These are phyloP conservation scores for Radiomyces spectabilis DNA, from an alignment of 192 early-diverging fungal species.

Conservation along the genomic window DNA sequence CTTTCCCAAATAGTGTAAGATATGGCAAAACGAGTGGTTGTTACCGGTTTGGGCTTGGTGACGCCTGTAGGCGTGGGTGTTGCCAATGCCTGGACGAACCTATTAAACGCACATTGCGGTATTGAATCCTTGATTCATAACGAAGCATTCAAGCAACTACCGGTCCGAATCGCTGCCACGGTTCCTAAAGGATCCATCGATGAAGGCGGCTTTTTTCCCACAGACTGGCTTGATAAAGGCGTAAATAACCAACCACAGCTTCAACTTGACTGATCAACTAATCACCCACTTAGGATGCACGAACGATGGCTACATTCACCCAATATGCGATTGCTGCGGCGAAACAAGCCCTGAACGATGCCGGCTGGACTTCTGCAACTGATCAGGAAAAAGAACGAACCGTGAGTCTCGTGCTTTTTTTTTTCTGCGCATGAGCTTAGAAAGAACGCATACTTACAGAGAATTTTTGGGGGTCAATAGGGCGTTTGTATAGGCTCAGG, in stretches of 20 bases:
- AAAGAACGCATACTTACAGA: no score
- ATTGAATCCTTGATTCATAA: slow-evolving; percentile 57
- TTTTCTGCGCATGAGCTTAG: neutral
- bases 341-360: slow-evolving; percentile 77
- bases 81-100: slow-evolving; percentile 56
- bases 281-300: slow-evolving; percentile 49
- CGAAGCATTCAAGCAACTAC: slow-evolving; percentile 51
- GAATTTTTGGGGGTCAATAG: slow-evolving; percentile 18
- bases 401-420: slow-evolving; percentile 27
- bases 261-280: neutral
- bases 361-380: slow-evolving; percentile 53
- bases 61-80: slow-evolving; percentile 84
- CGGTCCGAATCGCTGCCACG: slow-evolving; percentile 69
- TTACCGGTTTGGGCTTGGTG: slow-evolving; percentile 90
- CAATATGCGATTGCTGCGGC: slow-evolving; percentile 82
- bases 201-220: slow-evolving; percentile 58
- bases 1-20: neutral
- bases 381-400: slow-evolving; percentile 58
- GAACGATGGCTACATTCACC: slow-evolving; percentile 76
- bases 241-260: slow-evolving; percentile 31
- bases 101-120: slow-evolving; percentile 70
- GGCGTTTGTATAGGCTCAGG: slow-evolving; percentile 96
- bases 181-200: slow-evolving; percentile 47
- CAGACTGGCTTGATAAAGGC: slow-evolving; percentile 68
- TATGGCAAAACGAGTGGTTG: slow-evolving; percentile 67